Conservation (phyloP, 202 grass and related monocot genomes). For the Brachypodium distachyon region DNA sequence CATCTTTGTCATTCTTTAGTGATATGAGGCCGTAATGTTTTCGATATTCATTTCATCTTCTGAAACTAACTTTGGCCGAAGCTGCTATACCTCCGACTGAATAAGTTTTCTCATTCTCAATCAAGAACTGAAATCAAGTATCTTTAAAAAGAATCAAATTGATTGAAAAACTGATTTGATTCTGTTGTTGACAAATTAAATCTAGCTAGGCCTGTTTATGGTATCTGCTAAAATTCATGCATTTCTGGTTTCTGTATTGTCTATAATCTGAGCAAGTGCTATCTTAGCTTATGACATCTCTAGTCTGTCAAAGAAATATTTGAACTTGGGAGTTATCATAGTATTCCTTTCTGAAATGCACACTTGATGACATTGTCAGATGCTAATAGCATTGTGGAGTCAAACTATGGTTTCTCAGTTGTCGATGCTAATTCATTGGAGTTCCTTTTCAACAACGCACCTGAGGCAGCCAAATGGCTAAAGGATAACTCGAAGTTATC, state of each 20-base stretch:
- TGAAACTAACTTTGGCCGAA: background rate
- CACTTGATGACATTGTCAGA: conserved; percentile 45
- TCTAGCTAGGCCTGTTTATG: background rate
- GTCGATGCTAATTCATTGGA: conserved; percentile 88
- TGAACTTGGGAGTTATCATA: background rate
- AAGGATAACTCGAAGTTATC: conserved; percentile 65
- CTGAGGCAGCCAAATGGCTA: conserved; percentile 69
- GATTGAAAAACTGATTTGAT: background rate
- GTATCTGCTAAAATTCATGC: background rate
- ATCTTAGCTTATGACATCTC: background rate
- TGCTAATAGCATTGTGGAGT: conserved; percentile 53
- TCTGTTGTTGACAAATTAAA: background rate
- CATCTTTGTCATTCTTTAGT: background rate
- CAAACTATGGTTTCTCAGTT: conserved; percentile 85
- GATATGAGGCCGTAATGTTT: background rate
- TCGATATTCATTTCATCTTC: background rate
- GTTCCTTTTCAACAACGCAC: conserved; percentile 83
- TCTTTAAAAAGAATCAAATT: background rate
- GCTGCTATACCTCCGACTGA: background rate
- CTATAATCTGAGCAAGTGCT: background rate
- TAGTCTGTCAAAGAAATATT: background rate
- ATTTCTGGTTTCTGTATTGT: background rate
- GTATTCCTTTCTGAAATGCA: conserved; percentile 9
- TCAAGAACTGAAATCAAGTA: background rate
- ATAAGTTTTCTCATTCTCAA: background rate